These are phyloP conservation scores for Blastocystis sp. DNA, from an alignment of 352 stramenopile genomes.

Conservation along the genomic window DNA sequence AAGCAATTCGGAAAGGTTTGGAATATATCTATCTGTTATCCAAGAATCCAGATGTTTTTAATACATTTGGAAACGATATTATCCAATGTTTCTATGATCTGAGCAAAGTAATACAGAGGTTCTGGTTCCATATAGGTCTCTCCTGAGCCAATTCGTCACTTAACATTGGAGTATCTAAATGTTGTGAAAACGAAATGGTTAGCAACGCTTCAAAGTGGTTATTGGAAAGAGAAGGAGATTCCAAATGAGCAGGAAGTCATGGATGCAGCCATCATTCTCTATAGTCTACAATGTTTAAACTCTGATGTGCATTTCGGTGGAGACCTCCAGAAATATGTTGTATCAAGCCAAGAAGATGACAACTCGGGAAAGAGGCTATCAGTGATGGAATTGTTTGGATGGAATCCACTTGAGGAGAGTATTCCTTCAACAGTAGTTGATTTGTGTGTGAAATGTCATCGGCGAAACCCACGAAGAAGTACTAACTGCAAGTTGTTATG, in stretches of 20 bases:
- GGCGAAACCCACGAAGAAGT: constrained; percentile 71
- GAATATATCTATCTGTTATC: constrained; percentile 63
- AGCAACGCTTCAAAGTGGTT: constrained; percentile 52
- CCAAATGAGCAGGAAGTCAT: constrained; percentile 67
- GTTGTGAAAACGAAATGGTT: constrained; percentile 63
- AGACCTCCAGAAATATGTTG: constrained; percentile 69
- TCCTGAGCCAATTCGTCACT: constrained; percentile 62
- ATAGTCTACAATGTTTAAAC: constrained; percentile 73
- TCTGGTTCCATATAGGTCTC: neutral
- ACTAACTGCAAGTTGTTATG: constrained; percentile 70
- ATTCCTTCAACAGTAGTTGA: constrained; percentile 66
- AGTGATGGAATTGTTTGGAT: constrained; percentile 75
- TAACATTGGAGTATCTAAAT: constrained; percentile 64
- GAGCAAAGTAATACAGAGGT: constrained; percentile 13
- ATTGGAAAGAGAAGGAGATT: constrained; percentile 2
- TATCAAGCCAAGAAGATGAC: constrained; percentile 57
- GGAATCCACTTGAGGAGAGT: constrained; percentile 70
- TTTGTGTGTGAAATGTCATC: constrained; percentile 66
- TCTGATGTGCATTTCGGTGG: constrained; percentile 72
- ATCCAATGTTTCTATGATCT: constrained; percentile 66
- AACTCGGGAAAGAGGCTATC: neutral
- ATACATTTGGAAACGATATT: constrained; percentile 64
- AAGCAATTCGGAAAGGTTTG: constrained; percentile 5
- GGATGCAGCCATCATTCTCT: constrained; percentile 70
- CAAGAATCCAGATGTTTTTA: constrained; percentile 41